Base-by-base conservation (phyloP, 108 stramenopile species). In the Pseudonitzschia delicatissima region DNA sequence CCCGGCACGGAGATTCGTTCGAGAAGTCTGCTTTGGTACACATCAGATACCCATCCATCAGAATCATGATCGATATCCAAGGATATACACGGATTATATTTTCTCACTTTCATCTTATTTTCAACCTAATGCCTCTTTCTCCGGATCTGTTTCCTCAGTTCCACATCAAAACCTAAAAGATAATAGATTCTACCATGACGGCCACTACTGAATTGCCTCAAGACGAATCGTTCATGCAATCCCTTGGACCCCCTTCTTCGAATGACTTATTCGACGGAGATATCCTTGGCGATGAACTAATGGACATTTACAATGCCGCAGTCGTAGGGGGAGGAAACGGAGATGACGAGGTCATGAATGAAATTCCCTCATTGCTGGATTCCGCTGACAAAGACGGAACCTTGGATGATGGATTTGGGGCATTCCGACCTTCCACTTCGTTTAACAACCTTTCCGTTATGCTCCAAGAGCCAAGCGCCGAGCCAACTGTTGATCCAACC, bases 221-320 rank as follows among this genome's bases (percentile, higher is more conserved):
- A 32, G 51, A n/a, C 20, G 71, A 62, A 20, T 44, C 45, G 13
- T 33, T 53, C 12, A 71, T 71, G 61, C 64, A 59, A 13, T 73
- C 68, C 40, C 69, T 81, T 50, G 70, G 72, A 26, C 57, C 78
- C 52, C 73, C 86, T 20, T 63, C 74, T 29, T 53, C 52, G 52
- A 26, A 53, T 25, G 90, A 91, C 53, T 77, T 91, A n/a, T 91
- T 91, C 62, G 84, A 78, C 49, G 87, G 83, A 6, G 90, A 88
- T 13, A 61, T 91, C 59, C 87, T 91, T 58, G 83, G 85, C 6
- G 90, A 91, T 58, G 90, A 91, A 63, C 59, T 83, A 20, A 86
- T 91, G 45, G 89, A 91, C 45, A 91, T 91, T 65, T 91, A 91
- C 68, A 77, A 83, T 74, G 70, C 76, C 36, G 77, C 77, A n/a